Base-by-base conservation (phyloP, 2,329 filamentous ascomycete species). In the Stromatinia cepivora region DNA sequence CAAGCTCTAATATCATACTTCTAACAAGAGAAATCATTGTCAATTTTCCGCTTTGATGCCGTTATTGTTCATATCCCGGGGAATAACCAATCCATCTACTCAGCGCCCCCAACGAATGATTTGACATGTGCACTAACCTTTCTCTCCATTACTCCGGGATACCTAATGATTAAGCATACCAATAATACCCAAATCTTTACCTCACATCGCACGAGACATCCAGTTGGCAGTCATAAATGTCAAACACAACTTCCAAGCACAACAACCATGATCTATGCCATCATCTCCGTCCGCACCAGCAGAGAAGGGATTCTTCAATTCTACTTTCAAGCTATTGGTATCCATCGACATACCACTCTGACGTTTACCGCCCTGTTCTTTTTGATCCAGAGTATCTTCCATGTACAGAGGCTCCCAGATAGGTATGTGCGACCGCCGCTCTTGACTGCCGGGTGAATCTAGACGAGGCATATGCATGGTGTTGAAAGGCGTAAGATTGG, bases 401-500 rank as follows among this genome's bases (percentile, higher is more conserved):
- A 64, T 64, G 13, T 64, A 64, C 10, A 64, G 28, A 64, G 61
- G 61, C n/a, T 64, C 61, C 61, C 61, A 64, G 10, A 42, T 64
- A 31, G 61, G 61, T 4, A 64, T 53, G 5, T 64, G 61, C 28
- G 46, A 52, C 46, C 46, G 61, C 28, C 34, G 61, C 22, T 64
- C 61, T 52, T 52, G 61, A 25, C 61, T 52, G 34, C 46, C 48
- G 22, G 17, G 11, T 22, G 61, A 64, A 28, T 64, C 46, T 22
- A 64, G n/a, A 22, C 61, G 61, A 50, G 61, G 61, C 34, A 64
- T 64, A 28, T 52, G 48, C 61, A 64, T 64, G n/a, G 61, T 64
- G 6, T 64, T 64, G 45, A 64, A 64, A 39, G 61, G 61, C 15
- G 61, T 64, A 3, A 39, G 61, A 22, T 64, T 64, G 0, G 61